Percentiles rank a stretch among this genome's conserved stretches.
These are phyloP conservation scores for Penicillium vulpinum DNA, from an alignment of 2,329 filamentous ascomycete genomes.

Conservation along the genomic window DNA sequence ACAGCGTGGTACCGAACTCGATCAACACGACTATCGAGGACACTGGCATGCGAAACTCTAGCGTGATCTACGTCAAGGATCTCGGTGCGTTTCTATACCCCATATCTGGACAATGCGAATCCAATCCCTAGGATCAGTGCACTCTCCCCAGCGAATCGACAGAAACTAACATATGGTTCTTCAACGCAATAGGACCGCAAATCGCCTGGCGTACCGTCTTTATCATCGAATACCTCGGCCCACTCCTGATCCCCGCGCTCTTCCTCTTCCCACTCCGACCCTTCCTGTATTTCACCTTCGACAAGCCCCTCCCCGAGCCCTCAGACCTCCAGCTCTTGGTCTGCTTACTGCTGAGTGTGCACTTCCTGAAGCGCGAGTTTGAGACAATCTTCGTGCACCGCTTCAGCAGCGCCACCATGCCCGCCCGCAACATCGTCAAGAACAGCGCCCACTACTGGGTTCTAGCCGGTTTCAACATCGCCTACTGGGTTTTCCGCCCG, in stretches of 20 bases:
- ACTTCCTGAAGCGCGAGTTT: slow-evolving; percentile 93
- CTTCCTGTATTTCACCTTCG: slow-evolving; percentile 64
- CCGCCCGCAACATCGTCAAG: slow-evolving; percentile 83
- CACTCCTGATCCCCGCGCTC: slow-evolving; percentile 80
- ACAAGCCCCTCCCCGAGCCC: slow-evolving; percentile 49
- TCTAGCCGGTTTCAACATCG: slow-evolving; percentile 75
- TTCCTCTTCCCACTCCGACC: slow-evolving; percentile 69
- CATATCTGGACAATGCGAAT: neutral
- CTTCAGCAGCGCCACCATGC: slow-evolving; percentile 95
- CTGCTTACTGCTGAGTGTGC: slow-evolving; percentile 71
- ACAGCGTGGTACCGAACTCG: slow-evolving; percentile 56
- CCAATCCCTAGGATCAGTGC: neutral
- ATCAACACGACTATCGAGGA: slow-evolving; percentile 54
- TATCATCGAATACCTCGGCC: slow-evolving; percentile 91
- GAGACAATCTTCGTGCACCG: slow-evolving; percentile 94
- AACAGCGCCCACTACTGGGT: slow-evolving; percentile 96
- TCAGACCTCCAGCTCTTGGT: slow-evolving; percentile 71
- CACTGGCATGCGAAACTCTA: slow-evolving; percentile 59
- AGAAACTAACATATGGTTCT: slow-evolving; percentile 20
- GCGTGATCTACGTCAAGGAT: slow-evolving; percentile 82
- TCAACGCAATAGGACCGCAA: slow-evolving; percentile 67
- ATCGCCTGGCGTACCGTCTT: slow-evolving; percentile 93
- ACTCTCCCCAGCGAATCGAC: neutral
- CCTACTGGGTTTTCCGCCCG: slow-evolving; percentile 82
- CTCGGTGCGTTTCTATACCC: slow-evolving; percentile 62